Conservation (phyloP, 352 stramenopile genomes). For the Saprolegnia diclina region DNA sequence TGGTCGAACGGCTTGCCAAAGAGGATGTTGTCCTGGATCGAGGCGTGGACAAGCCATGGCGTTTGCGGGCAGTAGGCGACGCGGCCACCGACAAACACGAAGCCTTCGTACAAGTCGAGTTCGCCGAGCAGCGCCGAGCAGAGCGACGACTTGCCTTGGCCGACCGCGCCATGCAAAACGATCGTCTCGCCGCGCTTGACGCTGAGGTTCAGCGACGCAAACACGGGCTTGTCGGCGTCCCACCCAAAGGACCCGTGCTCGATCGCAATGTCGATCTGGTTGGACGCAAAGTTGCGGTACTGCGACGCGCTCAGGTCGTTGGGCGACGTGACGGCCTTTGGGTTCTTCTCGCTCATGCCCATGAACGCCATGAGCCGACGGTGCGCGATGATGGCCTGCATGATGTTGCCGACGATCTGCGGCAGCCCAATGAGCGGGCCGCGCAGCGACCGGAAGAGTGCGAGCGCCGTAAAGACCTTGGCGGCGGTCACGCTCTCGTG, state of each 20-base stretch:
- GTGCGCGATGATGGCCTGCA: conserved; percentile 29
- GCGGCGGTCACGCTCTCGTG: conserved; percentile 26
- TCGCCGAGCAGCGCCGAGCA: conserved; percentile 7
- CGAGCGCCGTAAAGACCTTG: conserved; percentile 32
- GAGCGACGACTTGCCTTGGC: conserved; percentile 22
- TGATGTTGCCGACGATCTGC: conserved; percentile 23
- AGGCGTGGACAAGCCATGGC: conserved; percentile 84
- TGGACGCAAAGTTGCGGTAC: conserved; percentile 29
- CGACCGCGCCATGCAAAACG: conserved; percentile 43
- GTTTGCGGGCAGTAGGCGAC: conserved; percentile 51
- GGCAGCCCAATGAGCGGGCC: conserved; percentile 29
- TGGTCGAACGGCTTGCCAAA: conserved; percentile 42
- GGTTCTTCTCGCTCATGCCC: conserved; percentile 22
- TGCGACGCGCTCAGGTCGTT: conserved; percentile 21
- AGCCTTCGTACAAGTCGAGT: conserved; percentile 13
- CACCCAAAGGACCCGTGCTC: conserved; percentile 34
- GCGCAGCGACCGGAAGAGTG: conserved; percentile 30
- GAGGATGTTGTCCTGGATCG: conserved; percentile 51
- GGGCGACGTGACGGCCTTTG: conserved; percentile 12
- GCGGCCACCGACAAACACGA: neutral
- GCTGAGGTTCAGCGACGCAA: conserved; percentile 28
- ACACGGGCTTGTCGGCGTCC: conserved; percentile 22
- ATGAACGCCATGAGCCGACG: conserved; percentile 32
- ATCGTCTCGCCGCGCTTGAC: conserved; percentile 42
- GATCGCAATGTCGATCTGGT: conserved; percentile 29